Evolutionary conservation across 2,329 filamentous ascomycete species (phyloP), one percentile per base, ranked within the genome.

Genomic region (Atkinsonella hypoxylon): DNA sequence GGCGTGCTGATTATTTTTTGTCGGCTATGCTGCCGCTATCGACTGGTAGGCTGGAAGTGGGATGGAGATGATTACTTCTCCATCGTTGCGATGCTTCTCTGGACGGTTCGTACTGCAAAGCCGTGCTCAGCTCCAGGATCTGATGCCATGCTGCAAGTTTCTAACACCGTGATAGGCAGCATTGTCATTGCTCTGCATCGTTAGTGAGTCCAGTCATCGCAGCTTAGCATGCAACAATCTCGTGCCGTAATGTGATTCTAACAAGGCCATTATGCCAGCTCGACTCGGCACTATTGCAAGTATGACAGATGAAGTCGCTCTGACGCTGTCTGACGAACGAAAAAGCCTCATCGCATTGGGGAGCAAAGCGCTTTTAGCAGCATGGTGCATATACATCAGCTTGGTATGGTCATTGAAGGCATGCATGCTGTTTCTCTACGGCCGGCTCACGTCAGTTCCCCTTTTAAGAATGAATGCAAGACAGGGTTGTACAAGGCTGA

Each of bases 351-450:
- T 64, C 0, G 60, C 60, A 17, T 58, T 64, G 36, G 70, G 70
- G 2, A 68, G 56, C 4, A 66, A 66, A 13, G 63, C 59, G 47
- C 58, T 65, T 20, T 48, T 65, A 40, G 62, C 64, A 2, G 67
- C 67, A 11, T 73, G 70, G 70, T 62, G 63, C 43, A 63, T 66
- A 48, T 72, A 72, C 50, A 61, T 68, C 7, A 65, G 65, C 4
- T 55, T 72, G 15, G 70, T 72, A 17, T 72, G 70, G 67, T 56
- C 62, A 45, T 58, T 73, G 22, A 72, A 73, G 52, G 67, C 62
- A 5, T 67, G 66, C 53, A 69, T 71, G 57, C 55, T 72, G n/a
- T 71, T 65, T 52, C 68, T 71, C 51, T 71, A 69, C 53, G 60
- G 63, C 45, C 63, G 70, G 41, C 62, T 73, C 53, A 72, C 70